Conservation (phyloP, 1,284 basidiomycete genomes). For the Wallemia mellicola region DNA sequence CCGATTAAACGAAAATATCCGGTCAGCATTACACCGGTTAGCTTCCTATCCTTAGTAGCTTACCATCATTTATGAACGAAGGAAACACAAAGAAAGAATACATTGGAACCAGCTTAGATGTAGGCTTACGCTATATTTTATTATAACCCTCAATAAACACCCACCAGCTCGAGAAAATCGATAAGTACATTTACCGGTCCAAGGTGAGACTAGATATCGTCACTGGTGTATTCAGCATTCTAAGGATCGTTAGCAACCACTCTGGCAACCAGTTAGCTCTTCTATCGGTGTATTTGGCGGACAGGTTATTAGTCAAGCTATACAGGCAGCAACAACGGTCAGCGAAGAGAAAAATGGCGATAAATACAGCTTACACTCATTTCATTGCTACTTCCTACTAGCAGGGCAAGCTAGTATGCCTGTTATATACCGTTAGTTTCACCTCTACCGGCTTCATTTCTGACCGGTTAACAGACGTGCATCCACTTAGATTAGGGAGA, state of each 20-base stretch:
- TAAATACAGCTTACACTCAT: neutral
- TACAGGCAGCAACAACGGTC: neutral
- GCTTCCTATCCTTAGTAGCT: neutral
- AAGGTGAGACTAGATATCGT: neutral
- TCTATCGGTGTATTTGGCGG: neutral
- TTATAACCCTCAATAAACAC: neutral
- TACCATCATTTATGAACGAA: neutral
- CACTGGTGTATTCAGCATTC: neutral
- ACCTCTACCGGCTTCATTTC: conserved; percentile 30
- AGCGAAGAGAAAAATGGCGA: neutral
- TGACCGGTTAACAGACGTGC: neutral
- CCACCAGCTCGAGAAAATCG: neutral
- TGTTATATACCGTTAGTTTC: conserved; percentile 56
- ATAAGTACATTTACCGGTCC: neutral
- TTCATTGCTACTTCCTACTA: conserved; percentile 46
- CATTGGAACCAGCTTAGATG: neutral
- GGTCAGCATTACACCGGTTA: neutral
- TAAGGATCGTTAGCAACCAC: neutral
- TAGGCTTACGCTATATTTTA: neutral
- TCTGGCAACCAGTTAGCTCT: neutral
- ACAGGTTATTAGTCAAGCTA: neutral
- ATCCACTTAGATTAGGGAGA: conserved; percentile 18
- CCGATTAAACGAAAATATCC: neutral
- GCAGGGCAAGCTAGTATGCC: conserved; percentile 45
- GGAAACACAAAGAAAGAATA: neutral